Percentiles rank a stretch among this genome's conserved stretches.
phyloP scores from a whole-genome alignment of 495 filamentous ascomycete genomes.

The Aspergillus asperescens region DNA sequence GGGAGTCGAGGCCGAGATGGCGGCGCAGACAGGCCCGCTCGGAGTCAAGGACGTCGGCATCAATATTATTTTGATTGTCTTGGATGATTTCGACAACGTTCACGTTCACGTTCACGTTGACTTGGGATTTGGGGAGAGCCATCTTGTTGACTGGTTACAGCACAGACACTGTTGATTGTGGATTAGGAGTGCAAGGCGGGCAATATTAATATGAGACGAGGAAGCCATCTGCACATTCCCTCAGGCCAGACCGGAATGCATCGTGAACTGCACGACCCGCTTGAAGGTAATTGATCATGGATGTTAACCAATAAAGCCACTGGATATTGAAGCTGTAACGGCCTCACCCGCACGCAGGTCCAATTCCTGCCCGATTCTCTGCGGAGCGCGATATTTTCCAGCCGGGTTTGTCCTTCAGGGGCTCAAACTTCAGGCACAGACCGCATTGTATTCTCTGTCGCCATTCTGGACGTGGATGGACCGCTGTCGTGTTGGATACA shows the following conservation, averaged over 20 bases:
- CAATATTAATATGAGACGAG: too few species aligned
- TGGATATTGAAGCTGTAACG: neutral
- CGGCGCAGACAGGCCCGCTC: neutral
- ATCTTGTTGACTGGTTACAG: too few species aligned
- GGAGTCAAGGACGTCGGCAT: neutral
- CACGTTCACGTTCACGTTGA: neutral
- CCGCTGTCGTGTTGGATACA: neutral
- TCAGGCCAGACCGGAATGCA: too few species aligned
- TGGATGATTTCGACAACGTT: neutral
- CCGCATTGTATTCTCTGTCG: neutral
- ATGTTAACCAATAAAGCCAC: neutral
- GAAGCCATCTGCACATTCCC: too few species aligned
- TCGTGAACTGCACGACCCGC: too few species aligned
- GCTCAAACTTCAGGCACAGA: neutral
- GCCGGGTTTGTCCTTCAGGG: neutral
- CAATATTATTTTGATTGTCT: neutral
- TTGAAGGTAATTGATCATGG: too few species aligned
- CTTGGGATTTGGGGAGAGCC: neutral
- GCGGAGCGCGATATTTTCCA: constrained; percentile 3
- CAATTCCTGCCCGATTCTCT: neutral
- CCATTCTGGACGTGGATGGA: neutral
- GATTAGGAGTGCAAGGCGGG: too few species aligned
- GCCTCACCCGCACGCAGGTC: neutral
- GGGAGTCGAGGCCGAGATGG: neutral
- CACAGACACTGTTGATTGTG: too few species aligned